Percentiles rank a stretch among this genome's conserved stretches.
Conservation (phyloP, 129 eudicot genomes). For the Calendula officinalis region DNA sequence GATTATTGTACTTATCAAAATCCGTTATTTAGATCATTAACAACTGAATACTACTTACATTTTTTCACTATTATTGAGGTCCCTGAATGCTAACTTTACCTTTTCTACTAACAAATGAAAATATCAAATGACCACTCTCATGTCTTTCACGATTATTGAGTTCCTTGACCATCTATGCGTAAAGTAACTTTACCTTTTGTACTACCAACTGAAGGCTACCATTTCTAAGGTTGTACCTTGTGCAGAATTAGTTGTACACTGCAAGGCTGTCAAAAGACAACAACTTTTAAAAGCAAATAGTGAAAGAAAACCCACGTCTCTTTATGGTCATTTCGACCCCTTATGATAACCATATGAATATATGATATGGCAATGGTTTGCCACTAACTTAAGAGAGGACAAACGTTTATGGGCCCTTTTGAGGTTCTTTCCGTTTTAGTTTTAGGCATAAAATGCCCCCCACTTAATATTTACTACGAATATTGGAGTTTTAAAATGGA, state of each 20-base stretch:
- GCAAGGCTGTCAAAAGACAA: conserved; percentile 17
- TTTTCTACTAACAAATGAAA: too few relatives aligned
- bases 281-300: conserved; percentile 24
- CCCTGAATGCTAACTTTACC: too few relatives aligned
- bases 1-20: too few relatives aligned
- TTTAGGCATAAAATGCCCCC: conserved; percentile 25
- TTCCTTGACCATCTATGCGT: conserved; percentile 25
- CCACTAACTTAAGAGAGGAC: conserved; percentile 34
- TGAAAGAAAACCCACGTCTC: conserved; percentile 21
- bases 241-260: conserved; percentile 19
- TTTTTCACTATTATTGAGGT: too few relatives aligned
- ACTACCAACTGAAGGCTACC: conserved; percentile 15
- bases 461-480: conserved; percentile 13
- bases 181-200: conserved; percentile 23
- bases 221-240: conserved; percentile 6
- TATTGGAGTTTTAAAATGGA: too few relatives aligned
- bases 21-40: too few relatives aligned
- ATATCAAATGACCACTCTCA: conserved; percentile 1
- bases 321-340: conserved; percentile 34
- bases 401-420: conserved; percentile 31
- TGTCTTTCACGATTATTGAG: conserved; percentile 25
- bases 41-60: too few relatives aligned
- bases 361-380: conserved; percentile 32
- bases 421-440: conserved; percentile 11
- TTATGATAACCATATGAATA: conserved; percentile 30